Percentiles rank a stretch among this genome's conserved stretches.
These are phyloP conservation scores for Edaphochlamys debaryana DNA, from an alignment of 139 green algal genomes.

Conservation along the genomic window DNA sequence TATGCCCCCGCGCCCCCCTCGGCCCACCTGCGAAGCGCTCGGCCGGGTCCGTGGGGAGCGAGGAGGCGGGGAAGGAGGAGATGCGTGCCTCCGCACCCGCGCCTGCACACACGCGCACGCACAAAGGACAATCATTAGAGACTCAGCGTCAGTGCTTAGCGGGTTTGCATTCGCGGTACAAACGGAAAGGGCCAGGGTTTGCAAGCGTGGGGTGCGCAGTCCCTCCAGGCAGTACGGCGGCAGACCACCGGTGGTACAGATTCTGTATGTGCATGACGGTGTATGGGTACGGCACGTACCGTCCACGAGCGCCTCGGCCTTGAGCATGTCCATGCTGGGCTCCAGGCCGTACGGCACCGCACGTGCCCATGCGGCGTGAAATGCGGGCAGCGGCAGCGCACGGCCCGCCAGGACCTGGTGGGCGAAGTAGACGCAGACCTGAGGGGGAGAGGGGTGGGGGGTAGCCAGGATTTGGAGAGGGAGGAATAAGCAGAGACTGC, in stretches of 20 bases:
- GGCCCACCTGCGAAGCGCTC: slow-evolving; percentile 67
- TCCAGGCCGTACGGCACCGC: slow-evolving; percentile 50
- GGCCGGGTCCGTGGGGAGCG: slow-evolving; percentile 60
- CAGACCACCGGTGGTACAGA: no score
- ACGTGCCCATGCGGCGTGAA: slow-evolving; percentile 46
- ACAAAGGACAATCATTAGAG: no score
- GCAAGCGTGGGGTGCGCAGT: neutral
- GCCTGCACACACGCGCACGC: no score
- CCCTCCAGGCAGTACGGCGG: neutral
- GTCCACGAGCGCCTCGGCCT: slow-evolving; percentile 52
- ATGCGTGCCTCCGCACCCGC: slow-evolving; percentile 32
- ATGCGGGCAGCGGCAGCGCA: slow-evolving; percentile 19
- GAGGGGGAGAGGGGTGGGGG: neutral
- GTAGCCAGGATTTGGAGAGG: neutral
- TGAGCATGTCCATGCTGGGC: slow-evolving; percentile 55
- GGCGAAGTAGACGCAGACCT: slow-evolving; percentile 60
- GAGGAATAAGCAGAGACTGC: neutral
- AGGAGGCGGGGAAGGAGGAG: slow-evolving; percentile 45
- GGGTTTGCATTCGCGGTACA: no score
- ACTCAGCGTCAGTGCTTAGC: no score
- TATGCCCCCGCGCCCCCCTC: no score
- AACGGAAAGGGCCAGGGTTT: neutral
- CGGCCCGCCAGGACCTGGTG: slow-evolving; percentile 41
- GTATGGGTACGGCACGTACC: no score
- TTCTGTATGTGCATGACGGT: no score